Base-by-base conservation (phyloP, 805 yeast genomes). In the Candida pseudoglaebosa region DNA sequence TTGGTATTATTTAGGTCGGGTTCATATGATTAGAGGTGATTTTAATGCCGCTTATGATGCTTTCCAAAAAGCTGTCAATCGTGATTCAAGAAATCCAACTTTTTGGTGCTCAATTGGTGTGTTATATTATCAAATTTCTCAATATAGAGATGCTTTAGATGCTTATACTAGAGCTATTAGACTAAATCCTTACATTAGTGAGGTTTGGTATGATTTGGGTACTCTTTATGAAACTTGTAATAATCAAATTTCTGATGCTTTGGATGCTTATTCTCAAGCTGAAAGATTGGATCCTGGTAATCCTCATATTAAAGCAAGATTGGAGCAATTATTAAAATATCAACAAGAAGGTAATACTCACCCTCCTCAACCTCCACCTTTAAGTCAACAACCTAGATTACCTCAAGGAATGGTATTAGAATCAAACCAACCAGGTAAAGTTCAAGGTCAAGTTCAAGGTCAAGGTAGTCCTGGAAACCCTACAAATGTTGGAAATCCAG, bases 191-290 rank as follows among this genome's bases (percentile, higher is more conserved):
- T 90, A 90, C 68, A 84, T 93, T 48, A 80, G 93, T 43, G 99
- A 93, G 63, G 99, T 93, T 18, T 93, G 99, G 99, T 93, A 93
- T 64, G 99, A 93, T 64, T 75, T 93, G 56, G 99, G 99, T 42
- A 93, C 98, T 4, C 69, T 93, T 30, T 93, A 93, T 61, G 99
- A 93, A 65, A 88, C 97, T 24, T 93, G 99, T 67, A 93, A 90
- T 65, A 90, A 91, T 65, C 99, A 93, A 65, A 76, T 89, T 43
- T 77, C 82, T 43, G 99, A 93, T 60, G 99, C 99, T 1, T 69
- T 93, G 47, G 98, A 93, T 63, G 99, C 99, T 2, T 93, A 93
- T 59, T 86, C 86, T 54, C 93, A 95, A 47, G 99, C 99, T 4
- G 95, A 95, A 24, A 80, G 95, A 37, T 77, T 93, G 49, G 98